Evolutionary conservation across 2,329 filamentous ascomycete species (phyloP).

Genomic region (Diaporthe eres): DNA sequence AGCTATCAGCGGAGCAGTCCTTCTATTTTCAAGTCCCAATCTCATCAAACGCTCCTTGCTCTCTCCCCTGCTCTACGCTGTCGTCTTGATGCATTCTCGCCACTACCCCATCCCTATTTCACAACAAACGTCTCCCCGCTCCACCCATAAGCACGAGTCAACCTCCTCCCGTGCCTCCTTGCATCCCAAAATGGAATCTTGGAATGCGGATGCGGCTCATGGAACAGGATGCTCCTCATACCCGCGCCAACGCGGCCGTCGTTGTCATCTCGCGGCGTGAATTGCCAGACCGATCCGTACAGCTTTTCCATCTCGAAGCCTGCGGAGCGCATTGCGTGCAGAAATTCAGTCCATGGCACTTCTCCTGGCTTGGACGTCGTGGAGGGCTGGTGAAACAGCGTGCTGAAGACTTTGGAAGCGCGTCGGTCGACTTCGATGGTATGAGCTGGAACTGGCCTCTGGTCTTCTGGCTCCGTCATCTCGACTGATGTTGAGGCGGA

Average conservation of each 20-base stretch:
- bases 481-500: fast-evolving
- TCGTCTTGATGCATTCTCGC: too few species aligned
- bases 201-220: slow-evolving; percentile 7
- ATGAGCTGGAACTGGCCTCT: not conserved
- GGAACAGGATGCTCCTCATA: not conserved
- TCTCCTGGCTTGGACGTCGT: not conserved
- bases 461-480: not conserved
- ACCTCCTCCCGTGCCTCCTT: slow-evolving; percentile 8
- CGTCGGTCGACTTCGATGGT: slow-evolving; percentile 11
- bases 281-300: slow-evolving; percentile 21
- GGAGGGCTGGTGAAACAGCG: not conserved
- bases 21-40: not conserved
- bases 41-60: not conserved
- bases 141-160: slow-evolving; percentile 13
- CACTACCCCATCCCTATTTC: not conserved
- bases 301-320: slow-evolving; percentile 32
- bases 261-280: not conserved
- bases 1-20: not conserved
- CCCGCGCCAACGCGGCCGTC: not conserved
- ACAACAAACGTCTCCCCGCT: slow-evolving; percentile 1
- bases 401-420: not conserved
- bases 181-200: not conserved
- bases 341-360: not conserved
- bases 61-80: not conserved
- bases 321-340: not conserved